Base-by-base conservation (phyloP, 2,329 filamentous ascomycete species). In the Trichoderma sp. region DNA sequence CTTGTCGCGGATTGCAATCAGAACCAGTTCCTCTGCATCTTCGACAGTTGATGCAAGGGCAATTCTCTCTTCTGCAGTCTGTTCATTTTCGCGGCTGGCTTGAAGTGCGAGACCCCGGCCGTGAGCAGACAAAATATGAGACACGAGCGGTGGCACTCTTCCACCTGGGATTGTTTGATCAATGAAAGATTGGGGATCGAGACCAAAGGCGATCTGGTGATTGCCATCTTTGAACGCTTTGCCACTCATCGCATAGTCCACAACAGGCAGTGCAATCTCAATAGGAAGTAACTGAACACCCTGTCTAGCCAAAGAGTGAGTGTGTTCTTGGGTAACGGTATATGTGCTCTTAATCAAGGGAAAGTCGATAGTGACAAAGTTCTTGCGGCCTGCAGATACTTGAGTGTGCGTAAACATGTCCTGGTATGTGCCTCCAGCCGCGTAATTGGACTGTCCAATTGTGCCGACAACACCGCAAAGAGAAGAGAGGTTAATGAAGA, bases 371-470 rank as follows among this genome's bases (percentile, higher is more conserved):
- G 71, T 74, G 29, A 67, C 60, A 18, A 67, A 74, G 6, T 66
- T 67, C 16, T 14, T 67, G 18, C 35, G 29, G 6, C 62, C 59
- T 4, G 59, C 62, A n/a, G 38, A 67, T 9, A 74, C 21, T 24
- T 67, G 62, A 27, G 69, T 33, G 33, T 73, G 56, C 9, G 69
- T 73, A 4, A 82, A 76, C 3, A 79, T 71, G 56, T 82, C 81
- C 9, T 84, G 81, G 77, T 81, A 85, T 0, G 81, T 78, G 38
- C 81, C 80, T 7, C 80, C 83, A 0, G 82, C 82, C 0, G 83
- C 77, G 76, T 88, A 88, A 77, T 86, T 86, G 53, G 82, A 80
- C 67, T 87, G 86, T 0, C 79, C 80, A 4, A 80, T 75, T 9
- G 80, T 80, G 0, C 85, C 86, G 5, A 83, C 62, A 8, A 85